phyloP scores from a whole-genome alignment of 2,329 filamentous ascomycete genomes.

The Penicillium sp. region DNA sequence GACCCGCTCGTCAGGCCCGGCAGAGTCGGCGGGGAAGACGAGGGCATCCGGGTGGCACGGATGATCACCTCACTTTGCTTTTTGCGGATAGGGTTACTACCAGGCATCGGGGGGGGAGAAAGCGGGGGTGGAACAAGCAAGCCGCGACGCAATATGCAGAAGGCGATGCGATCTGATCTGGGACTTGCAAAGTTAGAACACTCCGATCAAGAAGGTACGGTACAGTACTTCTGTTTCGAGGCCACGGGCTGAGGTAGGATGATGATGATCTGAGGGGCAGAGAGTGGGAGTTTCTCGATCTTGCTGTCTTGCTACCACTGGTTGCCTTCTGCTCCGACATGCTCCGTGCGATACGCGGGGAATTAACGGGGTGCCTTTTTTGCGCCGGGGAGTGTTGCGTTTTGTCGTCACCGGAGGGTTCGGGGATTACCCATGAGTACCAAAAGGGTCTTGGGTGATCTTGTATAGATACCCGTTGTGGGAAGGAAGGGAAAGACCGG shows the following conservation, averaged over 20 bases:
- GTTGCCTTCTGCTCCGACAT: slow-evolving; percentile 28
- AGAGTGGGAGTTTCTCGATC: not conserved
- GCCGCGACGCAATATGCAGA: not conserved
- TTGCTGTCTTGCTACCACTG: not conserved
- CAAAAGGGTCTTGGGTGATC: not conserved
- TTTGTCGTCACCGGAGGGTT: slow-evolving; percentile 1
- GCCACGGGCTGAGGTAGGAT: not conserved
- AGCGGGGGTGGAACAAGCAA: not conserved
- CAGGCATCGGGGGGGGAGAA: slow-evolving; percentile 5
- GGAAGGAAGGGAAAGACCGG: not conserved
- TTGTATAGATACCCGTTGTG: not conserved
- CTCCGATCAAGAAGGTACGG: too few species aligned
- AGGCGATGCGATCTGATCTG: not conserved
- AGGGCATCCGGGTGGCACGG: slow-evolving; percentile 18
- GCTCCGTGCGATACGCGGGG: slow-evolving; percentile 28
- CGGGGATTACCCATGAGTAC: slow-evolving; percentile 6
- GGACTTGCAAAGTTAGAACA: not conserved
- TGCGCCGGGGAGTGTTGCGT: not conserved
- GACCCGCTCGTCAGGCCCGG: slow-evolving; percentile 42
- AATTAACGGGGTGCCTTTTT: slow-evolving; percentile 11
- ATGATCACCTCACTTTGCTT: slow-evolving; percentile 22
- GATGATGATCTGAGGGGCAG: not conserved
- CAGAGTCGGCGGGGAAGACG: slow-evolving; percentile 31
- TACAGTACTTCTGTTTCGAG: not conserved
- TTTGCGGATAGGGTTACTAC: slow-evolving; percentile 4